Evolutionary conservation across 257 asterid species (phyloP), one percentile per base, ranked within the genome.

Genomic region (Primulina tabacum): DNA sequence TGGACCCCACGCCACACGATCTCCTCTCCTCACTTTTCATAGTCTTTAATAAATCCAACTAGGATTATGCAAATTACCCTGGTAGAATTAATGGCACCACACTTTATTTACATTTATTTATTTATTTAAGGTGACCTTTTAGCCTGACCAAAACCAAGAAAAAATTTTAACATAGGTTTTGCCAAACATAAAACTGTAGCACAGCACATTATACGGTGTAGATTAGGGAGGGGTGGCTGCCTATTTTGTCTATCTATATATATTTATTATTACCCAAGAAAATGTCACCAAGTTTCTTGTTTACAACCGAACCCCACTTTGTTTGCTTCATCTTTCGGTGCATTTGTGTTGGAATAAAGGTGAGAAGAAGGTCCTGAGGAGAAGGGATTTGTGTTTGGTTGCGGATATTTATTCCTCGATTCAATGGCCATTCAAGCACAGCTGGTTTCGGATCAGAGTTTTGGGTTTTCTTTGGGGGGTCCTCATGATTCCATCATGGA

Each of bases 351-450:
- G 40, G 40, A 16, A 63, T 47, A 62, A 60, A 38, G 65, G 53
- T 65, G 55, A 17, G 66, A 53, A 66, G 60, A 61, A 65, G 58
- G 47, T 14, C 67, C 60, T 26, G 57, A 28, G 64, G 56, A 17
- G 65, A 24, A 65, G 71, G 72, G 66, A 28, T 10, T 37, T 56
- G 50, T 50, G 21, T 50, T 50, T 50, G 57, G 7, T 50, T 17
- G 8, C 57, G 20, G 5, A 50, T 50, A 50, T 16, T 50, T 50
- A 17, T 12, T 50, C 21, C 16, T 16, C 2, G 3, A 24, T 76
- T 11, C 17, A 71, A 88, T 87, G 97, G 95, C 90, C 21, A 73
- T 88, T 73, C 85, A 82, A 81, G 84, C 96, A 0, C 89, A 88
- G 62, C 53, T 81, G 65, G 77, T 75, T 69, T 10, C 87, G 1